Evolutionary conservation across 495 filamentous ascomycete genomes (phyloP).

Genomic region (Articulospora tetracladia): DNA sequence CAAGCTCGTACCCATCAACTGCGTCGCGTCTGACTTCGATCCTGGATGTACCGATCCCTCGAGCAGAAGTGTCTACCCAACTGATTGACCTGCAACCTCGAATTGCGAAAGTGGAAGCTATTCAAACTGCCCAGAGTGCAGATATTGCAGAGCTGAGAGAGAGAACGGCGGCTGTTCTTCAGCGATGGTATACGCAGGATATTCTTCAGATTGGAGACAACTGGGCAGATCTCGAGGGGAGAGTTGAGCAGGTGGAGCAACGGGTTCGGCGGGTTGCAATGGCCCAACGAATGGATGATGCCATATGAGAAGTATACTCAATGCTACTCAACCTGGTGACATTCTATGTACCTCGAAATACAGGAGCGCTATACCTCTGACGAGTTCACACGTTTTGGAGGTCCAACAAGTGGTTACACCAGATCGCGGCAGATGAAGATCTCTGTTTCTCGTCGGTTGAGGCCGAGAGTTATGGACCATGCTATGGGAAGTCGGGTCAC

Average conservation of each 20-base stretch:
- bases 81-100: slow-evolving; percentile 68
- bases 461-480: not conserved
- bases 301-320: slow-evolving; percentile 2
- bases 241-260: slow-evolving; percentile 64
- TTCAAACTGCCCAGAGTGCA: slow-evolving; percentile 66
- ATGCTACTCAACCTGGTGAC: not conserved
- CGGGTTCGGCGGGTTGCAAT: slow-evolving; percentile 48
- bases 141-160: slow-evolving; percentile 68
- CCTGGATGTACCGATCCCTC: slow-evolving; percentile 71
- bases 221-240: slow-evolving; percentile 70
- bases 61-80: slow-evolving; percentile 58
- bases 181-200: slow-evolving; percentile 76
- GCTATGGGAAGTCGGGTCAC: not conserved
- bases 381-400: too few species aligned
- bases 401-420: too few species aligned
- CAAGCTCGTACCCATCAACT: slow-evolving; percentile 68
- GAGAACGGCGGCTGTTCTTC: slow-evolving; percentile 68
- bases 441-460: not conserved
- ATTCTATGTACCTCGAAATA: too few species aligned
- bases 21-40: slow-evolving; percentile 78
- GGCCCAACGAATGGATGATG: slow-evolving; percentile 15
- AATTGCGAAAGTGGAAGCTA: slow-evolving; percentile 59
- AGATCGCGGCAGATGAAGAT: too few species aligned
- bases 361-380: too few species aligned
- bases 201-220: slow-evolving; percentile 65